phyloP scores from a whole-genome alignment of 202 grass and related monocot genomes.

The Setaria viridis region DNA sequence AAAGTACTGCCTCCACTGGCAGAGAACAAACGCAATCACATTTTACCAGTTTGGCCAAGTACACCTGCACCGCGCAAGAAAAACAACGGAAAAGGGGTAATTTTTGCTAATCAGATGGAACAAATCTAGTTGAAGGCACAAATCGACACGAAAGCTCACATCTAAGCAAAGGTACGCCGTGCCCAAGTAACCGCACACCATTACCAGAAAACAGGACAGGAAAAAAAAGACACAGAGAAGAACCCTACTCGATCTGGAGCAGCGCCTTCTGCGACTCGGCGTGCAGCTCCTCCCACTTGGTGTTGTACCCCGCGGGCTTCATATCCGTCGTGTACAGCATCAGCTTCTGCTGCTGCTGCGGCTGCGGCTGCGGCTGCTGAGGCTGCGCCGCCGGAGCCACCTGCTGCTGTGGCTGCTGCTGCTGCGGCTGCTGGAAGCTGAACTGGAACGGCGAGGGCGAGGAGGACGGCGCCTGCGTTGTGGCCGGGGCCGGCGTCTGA shows the following conservation, averaged over 20 bases:
- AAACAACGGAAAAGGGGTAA: not conserved
- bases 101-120: conserved; percentile 13
- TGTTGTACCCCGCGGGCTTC: conserved; percentile 72
- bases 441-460: conserved; percentile 58
- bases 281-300: conserved; percentile 92
- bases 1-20: not conserved
- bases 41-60: conserved; percentile 2
- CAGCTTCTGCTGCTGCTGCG: conserved; percentile 60
- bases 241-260: conserved; percentile 83
- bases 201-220: conserved; percentile 12
- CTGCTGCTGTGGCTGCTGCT: conserved; percentile 48
- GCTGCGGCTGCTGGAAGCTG: conserved; percentile 44
- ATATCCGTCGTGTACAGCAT: conserved; percentile 73
- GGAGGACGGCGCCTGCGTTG: conserved; percentile 41
- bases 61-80: not conserved
- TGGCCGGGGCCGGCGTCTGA: conserved; percentile 29
- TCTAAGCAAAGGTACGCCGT: conserved; percentile 19
- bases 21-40: not conserved
- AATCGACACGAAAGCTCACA: not conserved
- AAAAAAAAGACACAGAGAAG: not conserved
- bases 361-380: conserved; percentile 34
- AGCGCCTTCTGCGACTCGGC: conserved; percentile 86
- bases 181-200: conserved; percentile 2
- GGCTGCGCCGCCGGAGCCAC: conserved; percentile 35
- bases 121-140: not conserved